Percentiles rank a stretch among this genome's conserved stretches.
Conservation (phyloP, 768 basidiomycete genomes). For the Peribolospora baueri region DNA sequence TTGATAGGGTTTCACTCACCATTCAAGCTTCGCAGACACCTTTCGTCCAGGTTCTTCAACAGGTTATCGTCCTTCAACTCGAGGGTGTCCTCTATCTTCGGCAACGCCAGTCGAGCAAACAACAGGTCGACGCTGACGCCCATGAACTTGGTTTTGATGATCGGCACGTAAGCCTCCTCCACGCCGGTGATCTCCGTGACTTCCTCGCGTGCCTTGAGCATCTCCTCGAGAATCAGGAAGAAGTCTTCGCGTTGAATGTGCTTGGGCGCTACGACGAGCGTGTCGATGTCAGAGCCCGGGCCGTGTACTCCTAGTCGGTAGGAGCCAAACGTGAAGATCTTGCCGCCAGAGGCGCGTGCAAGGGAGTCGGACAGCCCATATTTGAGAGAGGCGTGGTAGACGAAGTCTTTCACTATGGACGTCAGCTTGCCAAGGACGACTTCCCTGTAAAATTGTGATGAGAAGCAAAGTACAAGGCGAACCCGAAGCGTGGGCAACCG, state of each 20-base stretch:
- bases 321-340: slow-evolving; percentile 97
- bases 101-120: slow-evolving; percentile 66
- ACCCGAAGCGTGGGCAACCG: neutral
- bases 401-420: slow-evolving; percentile 76
- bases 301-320: slow-evolving; percentile 95
- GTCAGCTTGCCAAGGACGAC: slow-evolving; percentile 73
- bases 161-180: slow-evolving; percentile 86
- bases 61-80: slow-evolving; percentile 76
- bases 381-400: slow-evolving; percentile 49
- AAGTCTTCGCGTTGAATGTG: slow-evolving; percentile 91
- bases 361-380: slow-evolving; percentile 68
- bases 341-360: slow-evolving; percentile 59
- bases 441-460: slow-evolving; percentile 33
- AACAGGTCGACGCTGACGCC: slow-evolving; percentile 85
- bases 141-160: slow-evolving; percentile 71
- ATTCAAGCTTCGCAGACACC: slow-evolving; percentile 80
- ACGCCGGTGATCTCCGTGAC: slow-evolving; percentile 78
- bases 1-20: slow-evolving; percentile 27
- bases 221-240: slow-evolving; percentile 67
- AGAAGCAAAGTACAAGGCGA: neutral
- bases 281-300: slow-evolving; percentile 90
- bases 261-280: slow-evolving; percentile 89
- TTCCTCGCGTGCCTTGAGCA: slow-evolving; percentile 62
- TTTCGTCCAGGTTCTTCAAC: slow-evolving; percentile 73
- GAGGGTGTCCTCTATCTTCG: slow-evolving; percentile 75